Evolutionary conservation across 495 filamentous ascomycete genomes (phyloP).

Genomic region (Melanomma pulvis-pyrius): DNA sequence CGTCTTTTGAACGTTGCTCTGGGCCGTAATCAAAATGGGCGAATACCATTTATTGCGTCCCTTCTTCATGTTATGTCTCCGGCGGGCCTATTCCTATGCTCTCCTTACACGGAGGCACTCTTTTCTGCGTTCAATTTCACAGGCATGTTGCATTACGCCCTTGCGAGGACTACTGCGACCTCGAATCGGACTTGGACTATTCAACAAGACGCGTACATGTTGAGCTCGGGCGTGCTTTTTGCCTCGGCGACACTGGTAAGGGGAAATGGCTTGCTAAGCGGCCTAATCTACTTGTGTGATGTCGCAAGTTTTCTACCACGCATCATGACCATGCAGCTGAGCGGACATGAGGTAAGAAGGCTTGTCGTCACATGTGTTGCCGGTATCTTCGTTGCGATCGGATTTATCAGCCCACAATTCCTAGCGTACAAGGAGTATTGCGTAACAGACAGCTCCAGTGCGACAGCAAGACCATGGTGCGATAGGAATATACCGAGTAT

Average conservation of each 20-base stretch:
- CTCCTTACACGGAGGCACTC: constrained; percentile 79
- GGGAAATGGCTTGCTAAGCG: constrained; percentile 87
- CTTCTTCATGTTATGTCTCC: constrained; percentile 80
- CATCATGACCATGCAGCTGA: constrained; percentile 30
- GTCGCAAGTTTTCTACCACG: constrained; percentile 44
- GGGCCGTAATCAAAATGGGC: constrained; percentile 45
- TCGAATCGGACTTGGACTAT: background rate
- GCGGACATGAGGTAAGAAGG: constrained; percentile 45
- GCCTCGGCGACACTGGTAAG: constrained; percentile 74
- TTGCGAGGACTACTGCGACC: constrained; percentile 37
- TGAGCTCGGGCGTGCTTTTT: constrained; percentile 69
- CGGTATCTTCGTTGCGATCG: constrained; percentile 66
- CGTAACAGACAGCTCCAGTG: constrained; percentile 36
- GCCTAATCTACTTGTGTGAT: constrained; percentile 69
- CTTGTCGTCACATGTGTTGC: constrained; percentile 61
- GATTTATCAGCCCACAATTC: constrained; percentile 71
- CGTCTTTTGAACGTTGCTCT: constrained; percentile 50
- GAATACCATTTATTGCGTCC: constrained; percentile 67
- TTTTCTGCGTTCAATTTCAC: constrained; percentile 78
- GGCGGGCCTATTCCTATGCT: constrained; percentile 85
- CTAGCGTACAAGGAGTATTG: constrained; percentile 79
- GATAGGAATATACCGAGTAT: constrained; percentile 71
- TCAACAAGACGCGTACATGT: constrained; percentile 50
- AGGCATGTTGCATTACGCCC: constrained; percentile 68
- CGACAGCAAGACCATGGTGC: constrained; percentile 72